Conservation (phyloP, 148 eudicot species). For the Rheum nobile region DNA sequence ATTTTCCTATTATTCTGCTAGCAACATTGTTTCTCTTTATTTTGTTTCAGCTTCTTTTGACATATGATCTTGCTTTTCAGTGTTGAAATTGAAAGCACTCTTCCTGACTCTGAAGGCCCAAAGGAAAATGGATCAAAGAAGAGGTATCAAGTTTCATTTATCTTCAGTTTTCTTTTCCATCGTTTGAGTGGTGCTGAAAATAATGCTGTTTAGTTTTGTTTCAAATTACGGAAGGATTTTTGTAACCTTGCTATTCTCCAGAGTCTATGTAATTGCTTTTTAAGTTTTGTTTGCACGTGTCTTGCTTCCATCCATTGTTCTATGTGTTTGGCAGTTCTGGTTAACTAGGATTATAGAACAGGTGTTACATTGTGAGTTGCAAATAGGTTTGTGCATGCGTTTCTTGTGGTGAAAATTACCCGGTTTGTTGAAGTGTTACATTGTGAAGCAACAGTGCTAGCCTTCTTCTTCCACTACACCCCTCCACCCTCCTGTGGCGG, state of each 20-base stretch:
- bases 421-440: background rate
- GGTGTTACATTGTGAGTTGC: background rate
- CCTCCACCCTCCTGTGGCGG: too few species aligned
- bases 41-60: background rate
- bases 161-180: background rate
- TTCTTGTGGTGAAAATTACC: background rate
- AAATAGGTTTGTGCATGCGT: background rate
- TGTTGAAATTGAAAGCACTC: conserved; percentile 54
- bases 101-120: conserved; percentile 36
- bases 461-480: too few species aligned
- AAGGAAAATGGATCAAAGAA: conserved; percentile 64
- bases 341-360: background rate
- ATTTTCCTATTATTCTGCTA: background rate
- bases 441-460: background rate
- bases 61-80: conserved; percentile 17
- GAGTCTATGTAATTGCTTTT: background rate
- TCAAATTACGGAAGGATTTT: background rate
- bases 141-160: conserved; percentile 30
- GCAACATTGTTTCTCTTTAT: background rate
- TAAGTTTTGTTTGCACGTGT: background rate
- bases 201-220: background rate
- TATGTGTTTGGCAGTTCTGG: background rate
- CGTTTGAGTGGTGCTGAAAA: background rate
- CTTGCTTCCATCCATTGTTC: background rate
- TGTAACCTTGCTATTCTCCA: background rate